Evolutionary conservation across 495 filamentous ascomycete species (phyloP), one percentile per base, ranked within the genome.

Genomic region (Aspergillus avenaceus): DNA sequence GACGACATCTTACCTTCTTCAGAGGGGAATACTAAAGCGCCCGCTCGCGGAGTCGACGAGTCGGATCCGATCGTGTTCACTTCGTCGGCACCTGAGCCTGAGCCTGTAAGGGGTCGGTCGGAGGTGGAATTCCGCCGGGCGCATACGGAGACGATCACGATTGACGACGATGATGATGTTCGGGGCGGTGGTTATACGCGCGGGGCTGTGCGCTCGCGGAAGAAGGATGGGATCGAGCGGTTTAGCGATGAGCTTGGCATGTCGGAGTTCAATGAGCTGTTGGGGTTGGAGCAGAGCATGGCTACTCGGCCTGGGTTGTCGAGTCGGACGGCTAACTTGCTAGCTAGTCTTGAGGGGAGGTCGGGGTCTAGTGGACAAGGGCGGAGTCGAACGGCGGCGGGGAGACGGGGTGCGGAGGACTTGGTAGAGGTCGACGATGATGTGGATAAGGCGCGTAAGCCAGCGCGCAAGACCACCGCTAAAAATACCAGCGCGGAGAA

Each of bases 51-150:
- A 41, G 45, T 45, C 29, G 49, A 56, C 23, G 70, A 74, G 13
- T 74, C 69, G 0, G 80, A 83, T 60, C 75, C 79, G 1, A 77
- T 81, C 49, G 49, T 76, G 5, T 77, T 79, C 56, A 80, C 77
- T 0, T 83, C 79, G 13, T 78, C 78, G 13, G 63, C 64, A 1
- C 67, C 64, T 6, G 55, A 62, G 32, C n/a, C n/a, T n/a, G n/a
- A n/a, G n/a, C n/a, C n/a, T n/a, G n/a, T n/a, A n/a, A n/a, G n/a
- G n/a, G n/a, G n/a, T 61, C 45, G 11, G 24, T 5, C n/a, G 38
- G 41, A 12, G 25, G 24, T 31, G 7, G 41, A 11, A 12, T 8
- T 32, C 21, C 36, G 45, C 11, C 38, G 19, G 16, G 31, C 37
- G 45, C 29, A 65, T 40, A 54, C 56, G n/a, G n/a, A n/a, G n/a